Evolutionary conservation across 129 eudicot genomes (phyloP).

Genomic region (Ambrosia artemisiifolia): DNA sequence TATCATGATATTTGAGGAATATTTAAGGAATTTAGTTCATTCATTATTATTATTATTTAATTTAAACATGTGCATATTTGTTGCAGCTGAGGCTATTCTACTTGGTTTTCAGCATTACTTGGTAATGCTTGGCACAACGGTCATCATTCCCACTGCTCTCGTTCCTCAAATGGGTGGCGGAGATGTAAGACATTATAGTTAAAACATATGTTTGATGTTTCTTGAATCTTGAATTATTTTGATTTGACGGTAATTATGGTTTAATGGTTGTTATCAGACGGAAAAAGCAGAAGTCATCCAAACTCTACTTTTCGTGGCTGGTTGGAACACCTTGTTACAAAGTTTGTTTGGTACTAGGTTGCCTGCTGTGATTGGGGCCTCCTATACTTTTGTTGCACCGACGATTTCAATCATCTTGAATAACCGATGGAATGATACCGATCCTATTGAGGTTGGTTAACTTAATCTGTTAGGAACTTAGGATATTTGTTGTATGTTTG

Average conservation of each 20-base stretch:
- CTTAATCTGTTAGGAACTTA: background rate
- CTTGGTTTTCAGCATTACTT: constrained; percentile 70
- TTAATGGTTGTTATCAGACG: constrained; percentile 22
- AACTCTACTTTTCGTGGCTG: constrained; percentile 73
- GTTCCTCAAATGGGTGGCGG: constrained; percentile 92
- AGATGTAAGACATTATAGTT: constrained; percentile 40
- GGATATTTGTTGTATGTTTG: constrained; percentile 5
- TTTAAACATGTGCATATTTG: background rate
- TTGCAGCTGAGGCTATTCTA: constrained; percentile 75
- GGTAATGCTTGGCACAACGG: constrained; percentile 74
- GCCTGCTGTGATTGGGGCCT: constrained; percentile 74
- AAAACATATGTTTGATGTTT: background rate
- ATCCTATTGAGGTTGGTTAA: constrained; percentile 55
- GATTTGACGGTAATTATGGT: background rate
- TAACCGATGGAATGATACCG: constrained; percentile 52
- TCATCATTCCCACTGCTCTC: constrained; percentile 68
- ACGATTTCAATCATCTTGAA: constrained; percentile 63
- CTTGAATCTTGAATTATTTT: background rate
- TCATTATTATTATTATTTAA: background rate
- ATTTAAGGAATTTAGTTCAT: background rate
- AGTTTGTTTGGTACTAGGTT: constrained; percentile 62
- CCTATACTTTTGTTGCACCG: constrained; percentile 70
- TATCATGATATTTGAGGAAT: background rate
- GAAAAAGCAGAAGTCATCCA: constrained; percentile 75
- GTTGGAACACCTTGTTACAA: constrained; percentile 65